Evolutionary conservation across 2,329 filamentous ascomycete genomes (phyloP).

Genomic region (Volutella citrinella): DNA sequence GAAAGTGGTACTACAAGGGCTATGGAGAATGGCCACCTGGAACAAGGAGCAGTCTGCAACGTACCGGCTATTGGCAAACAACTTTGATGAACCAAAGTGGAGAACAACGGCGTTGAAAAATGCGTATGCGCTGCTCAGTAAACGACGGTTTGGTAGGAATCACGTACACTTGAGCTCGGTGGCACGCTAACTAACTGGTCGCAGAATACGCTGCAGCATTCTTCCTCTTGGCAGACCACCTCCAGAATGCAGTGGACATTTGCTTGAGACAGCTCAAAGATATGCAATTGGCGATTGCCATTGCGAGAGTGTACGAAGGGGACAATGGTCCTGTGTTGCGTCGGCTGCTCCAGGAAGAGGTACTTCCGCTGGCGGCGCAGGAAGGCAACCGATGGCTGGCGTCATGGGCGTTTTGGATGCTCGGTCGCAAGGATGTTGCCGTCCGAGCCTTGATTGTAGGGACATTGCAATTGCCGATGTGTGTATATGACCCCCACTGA

Average conservation of each 20-base stretch:
- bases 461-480: no score
- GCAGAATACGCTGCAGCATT: conserved; percentile 91
- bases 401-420: conserved; percentile 94
- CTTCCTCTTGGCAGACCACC: conserved; percentile 83
- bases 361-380: conserved; percentile 72
- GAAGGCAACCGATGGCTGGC: conserved; percentile 91
- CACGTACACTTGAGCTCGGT: no score
- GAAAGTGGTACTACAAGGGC: conserved; percentile 82
- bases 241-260: conserved; percentile 82
- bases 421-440: conserved; percentile 77
- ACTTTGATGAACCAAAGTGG: conserved; percentile 86
- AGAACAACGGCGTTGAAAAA: conserved; percentile 90
- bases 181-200: no score
- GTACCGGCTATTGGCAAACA: conserved; percentile 77
- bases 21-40: conserved; percentile 94
- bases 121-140: conserved; percentile 90
- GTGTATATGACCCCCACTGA: no score
- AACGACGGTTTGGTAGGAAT: conserved; percentile 78
- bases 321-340: conserved; percentile 73
- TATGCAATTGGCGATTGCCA: conserved; percentile 82
- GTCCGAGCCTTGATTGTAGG: conserved; percentile 78
- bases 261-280: conserved; percentile 86
- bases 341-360: conserved; percentile 73
- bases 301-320: conserved; percentile 84
- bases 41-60: conserved; percentile 83